phyloP scores from a whole-genome alignment of 176 grass and related monocot genomes.

The Chrysopogon serrulatus region DNA sequence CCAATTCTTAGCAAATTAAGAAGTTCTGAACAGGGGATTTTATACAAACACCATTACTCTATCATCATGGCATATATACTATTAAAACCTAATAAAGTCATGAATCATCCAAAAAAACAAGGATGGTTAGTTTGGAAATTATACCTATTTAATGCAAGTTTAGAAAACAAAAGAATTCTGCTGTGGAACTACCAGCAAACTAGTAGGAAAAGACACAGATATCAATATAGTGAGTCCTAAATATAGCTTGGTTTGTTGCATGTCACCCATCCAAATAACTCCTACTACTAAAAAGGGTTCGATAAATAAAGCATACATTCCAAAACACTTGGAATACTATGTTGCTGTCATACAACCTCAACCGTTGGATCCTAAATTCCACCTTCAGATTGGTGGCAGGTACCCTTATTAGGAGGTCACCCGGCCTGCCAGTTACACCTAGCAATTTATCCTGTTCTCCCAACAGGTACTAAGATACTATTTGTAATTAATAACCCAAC shows the following conservation, averaged over 20 bases:
- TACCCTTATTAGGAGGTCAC: neutral
- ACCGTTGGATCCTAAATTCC: neutral
- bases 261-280: conserved; percentile 3
- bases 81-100: neutral
- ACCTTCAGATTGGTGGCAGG: neutral
- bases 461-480: neutral
- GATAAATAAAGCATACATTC: neutral
- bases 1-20: neutral
- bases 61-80: neutral
- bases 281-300: neutral
- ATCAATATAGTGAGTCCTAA: neutral
- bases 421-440: neutral
- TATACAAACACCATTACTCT: neutral
- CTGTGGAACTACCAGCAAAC: neutral
- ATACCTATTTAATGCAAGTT: neutral
- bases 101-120: neutral
- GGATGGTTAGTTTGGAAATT: neutral
- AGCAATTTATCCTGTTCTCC: neutral
- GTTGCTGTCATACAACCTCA: neutral
- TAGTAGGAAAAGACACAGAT: neutral
- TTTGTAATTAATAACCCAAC: neutral
- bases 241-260: neutral
- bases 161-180: neutral
- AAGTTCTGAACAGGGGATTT: neutral
- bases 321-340: neutral